Evolutionary conservation across 2,329 filamentous ascomycete species (phyloP).

Genomic region (Alternaria conjuncta): DNA sequence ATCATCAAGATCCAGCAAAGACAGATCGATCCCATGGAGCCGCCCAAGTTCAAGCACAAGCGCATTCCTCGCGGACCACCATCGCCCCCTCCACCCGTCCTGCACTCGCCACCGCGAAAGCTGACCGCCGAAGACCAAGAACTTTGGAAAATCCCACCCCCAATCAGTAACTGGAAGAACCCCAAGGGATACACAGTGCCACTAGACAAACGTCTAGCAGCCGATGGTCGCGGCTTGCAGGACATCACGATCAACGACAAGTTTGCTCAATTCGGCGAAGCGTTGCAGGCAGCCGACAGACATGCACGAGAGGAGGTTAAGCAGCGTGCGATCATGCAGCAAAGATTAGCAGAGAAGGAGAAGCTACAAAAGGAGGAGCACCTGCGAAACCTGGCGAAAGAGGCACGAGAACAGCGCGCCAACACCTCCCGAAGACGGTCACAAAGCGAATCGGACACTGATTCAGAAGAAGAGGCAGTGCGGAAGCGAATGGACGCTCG

Average conservation of each 20-base stretch:
- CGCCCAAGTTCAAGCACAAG: conserved; percentile 98
- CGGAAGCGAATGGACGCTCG: conserved; percentile 79
- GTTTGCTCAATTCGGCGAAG: conserved; percentile 94
- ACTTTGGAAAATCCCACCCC: conserved; percentile 89
- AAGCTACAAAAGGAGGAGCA: conserved; percentile 94
- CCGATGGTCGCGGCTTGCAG: conserved; percentile 88
- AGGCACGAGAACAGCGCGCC: conserved; percentile 82
- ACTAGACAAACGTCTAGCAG: conserved; percentile 91
- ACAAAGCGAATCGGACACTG: conserved; percentile 51
- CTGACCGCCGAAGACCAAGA: conserved; percentile 97
- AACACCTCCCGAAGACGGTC: conserved; percentile 53
- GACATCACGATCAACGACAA: conserved; percentile 98
- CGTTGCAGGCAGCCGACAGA: conserved; percentile 89
- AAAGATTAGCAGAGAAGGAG: conserved; percentile 94
- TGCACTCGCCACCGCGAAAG: conserved; percentile 94
- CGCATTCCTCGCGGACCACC: conserved; percentile 94
- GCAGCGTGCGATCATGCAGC: conserved; percentile 92
- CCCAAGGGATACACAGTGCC: conserved; percentile 97
- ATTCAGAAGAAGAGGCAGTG: conserved; percentile 71
- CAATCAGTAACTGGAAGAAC: conserved; percentile 99
- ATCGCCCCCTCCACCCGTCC: conserved; percentile 88
- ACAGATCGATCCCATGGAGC: conserved; percentile 93
- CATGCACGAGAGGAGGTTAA: conserved; percentile 96
- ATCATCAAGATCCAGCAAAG: conserved; percentile 99
- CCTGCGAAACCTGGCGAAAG: conserved; percentile 83